Evolutionary conservation across 164 flowering plant species (phyloP), one percentile per base, ranked within the genome.

Genomic region (Magnolia officinalis): DNA sequence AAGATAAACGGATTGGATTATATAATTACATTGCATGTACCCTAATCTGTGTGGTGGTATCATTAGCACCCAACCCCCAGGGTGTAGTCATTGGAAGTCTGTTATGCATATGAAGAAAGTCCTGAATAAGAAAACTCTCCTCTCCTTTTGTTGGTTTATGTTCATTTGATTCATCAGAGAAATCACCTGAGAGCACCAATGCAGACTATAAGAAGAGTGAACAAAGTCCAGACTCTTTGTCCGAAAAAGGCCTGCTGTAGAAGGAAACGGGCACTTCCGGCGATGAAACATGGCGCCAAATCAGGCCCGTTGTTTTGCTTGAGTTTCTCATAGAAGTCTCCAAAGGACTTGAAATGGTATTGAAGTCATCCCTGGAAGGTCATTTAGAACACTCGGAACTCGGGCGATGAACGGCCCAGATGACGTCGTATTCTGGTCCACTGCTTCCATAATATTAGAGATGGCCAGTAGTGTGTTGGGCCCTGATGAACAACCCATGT

Each of bases 401-500:
- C 84, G 0, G 91, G 92, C 10, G 78, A 50, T 8, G 26, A 6
- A 2, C 21, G 79, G 20, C 72, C 72, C 11, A 73, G 2, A 9
- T 63, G 71, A 14, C 13, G 45, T 49, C 87, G 31, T 1, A n/a
- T 45, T 20, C 18, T 49, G 63, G 20, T 76, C 76, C 16, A 86
- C 78, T 0, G 75, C 55, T 5, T 79, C 74, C 37, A 92, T 72
- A 9, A 90, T n/a, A 49, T 84, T 79, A 1, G 84, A 81, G 1
- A 83, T 74, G 1, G 68, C 81, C 2, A 80, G 67, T 13, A 90
- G 50, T 55, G 97, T 79, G 84, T 92, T 92, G 51, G 90, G 91
- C 61, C 94, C 96, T 0, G 94, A 87, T 20, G 94, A 89, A 63
- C 96, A 91, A 0, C 96, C 94, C 78, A 91, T 50, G 72, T 90